Evolutionary conservation across 2,329 filamentous ascomycete genomes (phyloP).

Genomic region (Colletotrichum eleusines): DNA sequence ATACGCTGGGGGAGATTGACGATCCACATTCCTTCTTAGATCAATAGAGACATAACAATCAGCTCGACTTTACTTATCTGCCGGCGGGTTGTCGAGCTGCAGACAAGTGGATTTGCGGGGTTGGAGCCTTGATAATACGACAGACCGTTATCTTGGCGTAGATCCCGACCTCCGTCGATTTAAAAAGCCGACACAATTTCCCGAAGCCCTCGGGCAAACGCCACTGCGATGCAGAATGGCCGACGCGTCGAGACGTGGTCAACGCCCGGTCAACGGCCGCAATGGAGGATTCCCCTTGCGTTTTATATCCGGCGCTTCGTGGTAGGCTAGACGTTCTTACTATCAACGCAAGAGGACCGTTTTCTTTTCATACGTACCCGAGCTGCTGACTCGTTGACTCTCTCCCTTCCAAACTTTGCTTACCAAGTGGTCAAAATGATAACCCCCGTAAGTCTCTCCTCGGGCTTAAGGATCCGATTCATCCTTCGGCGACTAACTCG

Average conservation of each 20-base stretch:
- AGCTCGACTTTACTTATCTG: conserved; percentile 7
- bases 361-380: not conserved
- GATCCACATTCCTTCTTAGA: too few species aligned
- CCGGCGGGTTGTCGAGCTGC: not conserved
- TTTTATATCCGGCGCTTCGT: conserved; percentile 29
- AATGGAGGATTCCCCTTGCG: not conserved
- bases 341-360: not conserved
- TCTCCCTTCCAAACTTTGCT: not conserved
- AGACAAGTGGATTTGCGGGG: conserved; percentile 5
- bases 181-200: conserved; percentile 29
- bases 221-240: conserved; percentile 19
- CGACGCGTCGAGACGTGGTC: not conserved
- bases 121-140: conserved; percentile 6
- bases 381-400: not conserved
- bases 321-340: not conserved
- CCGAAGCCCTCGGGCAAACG: conserved; percentile 29
- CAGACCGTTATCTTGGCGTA: conserved; percentile 1
- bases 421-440: conserved; percentile 11
- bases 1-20: too few species aligned
- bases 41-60: not conserved
- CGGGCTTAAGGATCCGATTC: accelerated
- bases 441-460: conserved; percentile 19
- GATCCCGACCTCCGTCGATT: not conserved
- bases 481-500: not conserved
- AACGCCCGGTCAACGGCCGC: not conserved